Percentiles rank a stretch among this genome's conserved stretches.
Conservation (phyloP, 805 yeast genomes). For the Saccharomycopsis fodiens region DNA sequence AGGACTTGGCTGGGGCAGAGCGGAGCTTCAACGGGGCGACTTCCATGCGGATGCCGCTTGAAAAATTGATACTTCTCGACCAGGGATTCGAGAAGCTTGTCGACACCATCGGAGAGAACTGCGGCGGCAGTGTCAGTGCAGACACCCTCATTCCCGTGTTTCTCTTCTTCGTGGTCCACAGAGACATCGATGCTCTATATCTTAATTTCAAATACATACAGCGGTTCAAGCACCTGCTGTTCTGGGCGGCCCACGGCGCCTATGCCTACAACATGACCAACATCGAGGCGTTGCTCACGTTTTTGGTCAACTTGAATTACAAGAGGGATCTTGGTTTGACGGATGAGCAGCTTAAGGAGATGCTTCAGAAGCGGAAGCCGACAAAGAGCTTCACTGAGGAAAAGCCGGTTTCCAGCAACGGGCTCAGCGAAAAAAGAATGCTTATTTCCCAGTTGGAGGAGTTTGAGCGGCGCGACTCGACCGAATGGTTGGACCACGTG, state of each 20-base stretch:
- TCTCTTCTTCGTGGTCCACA: slow-evolving; percentile 13
- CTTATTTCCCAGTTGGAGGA: slow-evolving; percentile 6
- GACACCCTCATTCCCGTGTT: slow-evolving; percentile 16
- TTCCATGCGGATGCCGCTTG: slow-evolving; percentile 12
- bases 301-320: slow-evolving; percentile 11
- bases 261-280: slow-evolving; percentile 17
- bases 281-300: slow-evolving; percentile 18
- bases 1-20: slow-evolving; percentile 8
- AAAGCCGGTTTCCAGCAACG: background rate
- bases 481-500: slow-evolving; percentile 7
- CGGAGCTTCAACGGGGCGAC: slow-evolving; percentile 12
- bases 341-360: slow-evolving; percentile 8
- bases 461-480: slow-evolving; percentile 8
- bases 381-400: background rate
- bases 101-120: background rate
- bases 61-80: slow-evolving; percentile 12
- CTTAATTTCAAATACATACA: slow-evolving; percentile 16
- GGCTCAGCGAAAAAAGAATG: background rate
- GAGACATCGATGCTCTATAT: slow-evolving; percentile 13
- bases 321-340: slow-evolving; percentile 12
- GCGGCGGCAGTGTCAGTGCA: slow-evolving; percentile 7
- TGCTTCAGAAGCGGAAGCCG: background rate
- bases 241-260: slow-evolving; percentile 16
- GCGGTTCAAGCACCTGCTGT: slow-evolving; percentile 14
- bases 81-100: slow-evolving; percentile 7